Base-by-base conservation (phyloP, 441 rosid species). In the Kokia cookei region DNA sequence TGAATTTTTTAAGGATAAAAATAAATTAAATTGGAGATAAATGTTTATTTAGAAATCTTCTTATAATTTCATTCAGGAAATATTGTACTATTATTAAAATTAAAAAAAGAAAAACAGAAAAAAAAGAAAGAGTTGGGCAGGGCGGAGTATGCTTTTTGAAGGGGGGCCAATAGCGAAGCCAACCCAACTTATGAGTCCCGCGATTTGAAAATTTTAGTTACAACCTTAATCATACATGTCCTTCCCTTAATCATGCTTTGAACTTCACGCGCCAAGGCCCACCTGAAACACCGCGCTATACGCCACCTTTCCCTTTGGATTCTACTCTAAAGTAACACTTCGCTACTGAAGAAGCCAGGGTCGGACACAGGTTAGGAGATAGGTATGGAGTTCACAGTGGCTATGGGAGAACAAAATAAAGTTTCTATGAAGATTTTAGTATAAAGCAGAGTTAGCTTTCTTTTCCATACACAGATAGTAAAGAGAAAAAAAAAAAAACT, bases 381-480 rank as follows among this genome's bases (percentile, higher is more conserved):
- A 74, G 87, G 73, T 43, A 78, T 62, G 83, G 83, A 71, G 22
- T 22, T 7, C 26, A 37, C 7, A 59, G 82, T 17, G 57, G 66
- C 77, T 47, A 26, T 29, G 51, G 50, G 14, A 26, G 7, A 42
- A 45, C 40, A 37, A 22, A 19, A 7, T n/a, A 53, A 53, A 17
- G 26, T 7, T 53, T 17, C 60, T 17, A 55, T 7, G 22, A 26
- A 55, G 22, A 26, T 3, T 55, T 3, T 8, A 22, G 35, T 42
- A 88, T 81, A 84, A 86, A 83, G 88, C 77, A 66, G 79, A 80
- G 82, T 58, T 75, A 73, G 73, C 75, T 72, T 65, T 65, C 77
- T 73, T 72, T 63, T 71, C 35, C 13, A 59, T 59, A 69, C 76
- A 55, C 62, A 37, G 76, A 70, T 48, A 61, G 12, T 2, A 26